phyloP scores from a whole-genome alignment of 768 basidiomycete genomes.

The Amanita phalloides region DNA sequence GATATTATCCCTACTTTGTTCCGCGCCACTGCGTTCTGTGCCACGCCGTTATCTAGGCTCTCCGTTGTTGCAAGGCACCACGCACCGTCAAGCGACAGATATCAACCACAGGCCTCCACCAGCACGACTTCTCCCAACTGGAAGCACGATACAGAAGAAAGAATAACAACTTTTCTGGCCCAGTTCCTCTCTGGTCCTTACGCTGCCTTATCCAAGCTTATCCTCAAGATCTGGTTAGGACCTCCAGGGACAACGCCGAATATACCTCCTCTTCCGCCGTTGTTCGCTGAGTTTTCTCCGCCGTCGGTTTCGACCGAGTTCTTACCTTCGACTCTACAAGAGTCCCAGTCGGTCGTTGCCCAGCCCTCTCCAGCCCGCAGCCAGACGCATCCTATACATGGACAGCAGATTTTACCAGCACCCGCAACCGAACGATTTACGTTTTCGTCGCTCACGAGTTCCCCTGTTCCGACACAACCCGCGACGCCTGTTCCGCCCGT shows the following conservation, averaged over 20 bases:
- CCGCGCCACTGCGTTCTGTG: conserved; percentile 53
- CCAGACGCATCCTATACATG: background rate
- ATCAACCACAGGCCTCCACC: background rate
- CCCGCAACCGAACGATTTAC: background rate
- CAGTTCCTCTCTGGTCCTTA: conserved; percentile 57
- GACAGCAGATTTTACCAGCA: background rate
- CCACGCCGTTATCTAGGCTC: conserved; percentile 58
- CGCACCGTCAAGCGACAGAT: conserved; percentile 18
- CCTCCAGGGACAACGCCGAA: conserved; percentile 23
- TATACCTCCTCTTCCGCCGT: conserved; percentile 7
- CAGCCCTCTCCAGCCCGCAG: background rate
- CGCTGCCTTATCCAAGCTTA: conserved; percentile 50
- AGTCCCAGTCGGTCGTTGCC: background rate
- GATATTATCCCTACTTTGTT: conserved; percentile 65
- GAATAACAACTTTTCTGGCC: conserved; percentile 44
- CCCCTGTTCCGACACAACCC: background rate
- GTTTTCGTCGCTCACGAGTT: background rate
- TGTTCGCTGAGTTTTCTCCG: background rate
- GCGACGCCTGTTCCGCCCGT: background rate
- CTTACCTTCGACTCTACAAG: background rate
- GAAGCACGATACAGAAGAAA: conserved; percentile 28
- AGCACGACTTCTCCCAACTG: conserved; percentile 10
- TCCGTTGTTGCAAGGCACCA: conserved; percentile 29
- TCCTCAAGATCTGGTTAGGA: conserved; percentile 48
- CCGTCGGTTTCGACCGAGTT: background rate